Base-by-base conservation (phyloP, 2,329 filamentous ascomycete species). In the Onygenales sp. region DNA sequence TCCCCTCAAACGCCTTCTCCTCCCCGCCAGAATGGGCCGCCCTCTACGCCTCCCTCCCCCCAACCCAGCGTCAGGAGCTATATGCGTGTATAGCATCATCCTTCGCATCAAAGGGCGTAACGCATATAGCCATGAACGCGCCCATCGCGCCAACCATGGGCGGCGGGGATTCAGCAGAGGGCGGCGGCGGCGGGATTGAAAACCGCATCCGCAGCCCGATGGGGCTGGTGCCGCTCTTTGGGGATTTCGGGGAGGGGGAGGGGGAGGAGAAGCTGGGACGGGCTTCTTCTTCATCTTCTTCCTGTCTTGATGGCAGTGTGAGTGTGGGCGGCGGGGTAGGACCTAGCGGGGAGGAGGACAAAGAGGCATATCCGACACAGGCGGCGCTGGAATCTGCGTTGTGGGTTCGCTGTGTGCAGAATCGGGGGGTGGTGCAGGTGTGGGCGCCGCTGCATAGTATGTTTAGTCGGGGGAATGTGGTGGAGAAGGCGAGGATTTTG, bases 401-500 rank as follows among this genome's bases (percentile, higher is more conserved):
- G 57, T 97, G 92, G 92, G 86, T 87, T 0, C 80, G 78, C 10
- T 84, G 86, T 4, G 81, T 78, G 51, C 90, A 95, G 66, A 88
- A 89, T 63, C 78, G 81, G 54, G 86, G 85, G 2, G 86, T 97
- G 54, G 71, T 75, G 38, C 92, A 97, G 72, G 84, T 80, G 2
- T 97, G 91, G 91, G 87, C 90, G 1, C 92, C 92, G 11, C 72
- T 84, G 0, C 91, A 89, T 77, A 95, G 90, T 31, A 96, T 96
- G 91, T 97, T 97, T 68, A 90, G 86, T 57, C 81, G 90, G 1
- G 91, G 92, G 3, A 97, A 96, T 68, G 76, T 96, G 55, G 86
- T 84, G 50, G 92, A 97, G 70, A 97, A 96, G 67, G 83, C 86
- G 0, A 77, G 92, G 10, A 70, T 96, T 1, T 69, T 95, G 4